Evolutionary conservation across 2,329 filamentous ascomycete species (phyloP), one percentile per base, ranked within the genome.

Genomic region (Cordyceps militaris): DNA sequence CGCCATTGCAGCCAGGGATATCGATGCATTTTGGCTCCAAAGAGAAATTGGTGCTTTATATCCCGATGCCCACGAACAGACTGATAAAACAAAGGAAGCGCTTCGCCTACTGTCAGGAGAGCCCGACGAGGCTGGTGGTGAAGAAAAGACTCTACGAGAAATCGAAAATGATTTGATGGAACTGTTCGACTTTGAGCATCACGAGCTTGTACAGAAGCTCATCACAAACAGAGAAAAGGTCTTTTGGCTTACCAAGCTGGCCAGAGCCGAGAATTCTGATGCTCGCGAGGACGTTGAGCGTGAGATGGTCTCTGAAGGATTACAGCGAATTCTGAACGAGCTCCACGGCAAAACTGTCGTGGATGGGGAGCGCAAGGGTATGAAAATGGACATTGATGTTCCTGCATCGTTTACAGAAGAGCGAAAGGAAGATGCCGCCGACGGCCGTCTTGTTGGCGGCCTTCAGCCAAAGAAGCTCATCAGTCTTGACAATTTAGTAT

Each of bases 81-180:
- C 96, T 66, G 90, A 94, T 69, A 97, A 97, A 76, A 94, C 94
- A 6, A 84, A 87, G 63, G 82, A 90, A 63, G 92, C 91, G 0
- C 79, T 99, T 56, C 83, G 86, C 36, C 91, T 95, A 49, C 80
- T 99, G 56, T 88, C 89, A 30, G 91, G 89, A 46, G 81, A 87
- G 61, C 80, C 85, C 3, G 87, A 86, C 23, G 82, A 85, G 65
- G 71, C 74, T 52, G 87, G 88, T 57, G 91, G 88, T 16, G 87
- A 93, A 60, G 91, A 95, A 66, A 92, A 89, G 71, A 82, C 89
- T 14, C 78, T 97, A 30, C 86, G 93, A 66, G 93, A 99, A 67
- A 92, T 97, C 57, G 94, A 99, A 68, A 99, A 99, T 71, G 94
- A 99, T 62, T 79, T 99, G 59, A 97, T 97, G 89, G 94, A 97